Evolutionary conservation across 2,329 filamentous ascomycete genomes (phyloP).

Genomic region (Ascochyta rabiei): DNA sequence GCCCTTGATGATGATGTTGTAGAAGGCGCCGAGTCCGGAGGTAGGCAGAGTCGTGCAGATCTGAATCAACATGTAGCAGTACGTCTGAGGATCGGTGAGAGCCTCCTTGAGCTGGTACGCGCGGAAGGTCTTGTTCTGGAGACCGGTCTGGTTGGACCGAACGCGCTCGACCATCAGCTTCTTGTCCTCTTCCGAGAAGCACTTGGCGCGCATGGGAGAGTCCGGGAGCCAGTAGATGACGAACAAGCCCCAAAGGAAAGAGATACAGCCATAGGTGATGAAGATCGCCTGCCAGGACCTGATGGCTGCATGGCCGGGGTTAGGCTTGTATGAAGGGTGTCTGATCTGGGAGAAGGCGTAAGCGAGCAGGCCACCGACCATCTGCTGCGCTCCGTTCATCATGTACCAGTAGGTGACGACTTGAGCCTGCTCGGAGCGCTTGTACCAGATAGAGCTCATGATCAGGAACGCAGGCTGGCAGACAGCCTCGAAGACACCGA

Average conservation of each 20-base stretch:
- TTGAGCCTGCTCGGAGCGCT: conserved; percentile 68
- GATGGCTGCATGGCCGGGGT: conserved; percentile 53
- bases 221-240: conserved; percentile 56
- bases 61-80: conserved; percentile 64
- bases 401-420: conserved; percentile 75
- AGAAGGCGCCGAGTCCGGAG: conserved; percentile 73
- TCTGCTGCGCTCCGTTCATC: conserved; percentile 77
- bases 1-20: conserved; percentile 73
- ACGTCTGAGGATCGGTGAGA: conserved; percentile 67
- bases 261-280: conserved; percentile 67
- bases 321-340: conserved; percentile 19
- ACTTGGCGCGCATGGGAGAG: conserved; percentile 73
- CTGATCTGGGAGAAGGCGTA: conserved; percentile 50
- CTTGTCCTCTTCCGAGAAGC: conserved; percentile 70
- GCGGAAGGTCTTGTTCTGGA: conserved; percentile 58
- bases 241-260: conserved; percentile 68
- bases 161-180: conserved; percentile 58
- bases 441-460: conserved; percentile 74
- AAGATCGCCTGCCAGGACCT: conserved; percentile 74
- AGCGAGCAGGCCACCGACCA: conserved; percentile 72
- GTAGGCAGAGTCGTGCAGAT: conserved; percentile 77
- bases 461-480: conserved; percentile 73
- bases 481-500: conserved; percentile 74
- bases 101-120: conserved; percentile 62
- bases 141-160: conserved; percentile 54